Conservation (phyloP, 495 filamentous ascomycete genomes). For the Daldinia caldariorum region DNA sequence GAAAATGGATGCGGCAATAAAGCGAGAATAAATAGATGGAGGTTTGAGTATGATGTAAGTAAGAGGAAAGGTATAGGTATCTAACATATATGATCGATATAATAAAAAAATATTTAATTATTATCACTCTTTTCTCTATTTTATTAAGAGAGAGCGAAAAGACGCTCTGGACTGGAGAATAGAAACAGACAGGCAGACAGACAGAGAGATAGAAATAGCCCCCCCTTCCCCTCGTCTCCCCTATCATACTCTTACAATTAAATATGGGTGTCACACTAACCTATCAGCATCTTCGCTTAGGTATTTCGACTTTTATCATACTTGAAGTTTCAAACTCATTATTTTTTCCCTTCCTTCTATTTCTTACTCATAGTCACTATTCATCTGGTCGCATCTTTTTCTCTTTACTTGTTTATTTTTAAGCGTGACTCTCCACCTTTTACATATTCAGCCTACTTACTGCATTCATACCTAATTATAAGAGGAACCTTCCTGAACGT, state of each 20-base stretch:
- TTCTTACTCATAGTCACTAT: constrained; percentile 4
- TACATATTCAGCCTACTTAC: constrained; percentile 1
- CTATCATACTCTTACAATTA: constrained; percentile 20
- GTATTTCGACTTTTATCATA: constrained; percentile 28
- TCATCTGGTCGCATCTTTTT: neutral
- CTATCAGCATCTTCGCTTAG: constrained; percentile 38
- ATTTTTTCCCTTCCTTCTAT: constrained; percentile 13
- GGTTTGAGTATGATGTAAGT: too few relatives aligned
- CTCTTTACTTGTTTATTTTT: neutral
- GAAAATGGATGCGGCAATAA: neutral
- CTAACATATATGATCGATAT: neutral
- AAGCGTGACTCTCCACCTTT: neutral
- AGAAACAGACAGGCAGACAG: neutral
- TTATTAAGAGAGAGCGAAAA: neutral
- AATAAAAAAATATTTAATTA: too few relatives aligned
- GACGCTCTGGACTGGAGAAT: constrained; percentile 12
- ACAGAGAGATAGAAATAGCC: neutral
- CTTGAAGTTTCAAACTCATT: constrained; percentile 34
- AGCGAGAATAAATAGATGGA: neutral
- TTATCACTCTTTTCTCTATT: too few relatives aligned
- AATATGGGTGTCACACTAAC: constrained; percentile 31
- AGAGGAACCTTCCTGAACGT: neutral
- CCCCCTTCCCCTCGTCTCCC: neutral
- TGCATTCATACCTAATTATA: neutral
- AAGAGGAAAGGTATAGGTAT: neutral